Evolutionary conservation across 208 protist genomes (phyloP).

Genomic region (Leishmania martiniquensis): DNA sequence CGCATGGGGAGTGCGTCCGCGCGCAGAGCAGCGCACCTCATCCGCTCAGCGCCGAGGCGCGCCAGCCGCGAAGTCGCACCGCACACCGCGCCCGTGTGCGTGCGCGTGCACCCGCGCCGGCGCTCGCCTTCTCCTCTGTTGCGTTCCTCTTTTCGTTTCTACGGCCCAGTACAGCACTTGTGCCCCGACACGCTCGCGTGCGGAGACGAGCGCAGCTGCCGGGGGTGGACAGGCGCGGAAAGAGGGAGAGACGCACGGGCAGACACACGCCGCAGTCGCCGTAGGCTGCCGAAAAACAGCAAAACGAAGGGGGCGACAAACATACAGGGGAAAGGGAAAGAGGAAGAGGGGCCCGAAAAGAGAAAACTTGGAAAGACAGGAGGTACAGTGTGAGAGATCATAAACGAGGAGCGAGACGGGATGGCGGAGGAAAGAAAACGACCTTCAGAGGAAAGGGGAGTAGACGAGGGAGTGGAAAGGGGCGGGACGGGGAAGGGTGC

Average conservation of each 20-base stretch:
- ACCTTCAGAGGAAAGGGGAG: not conserved
- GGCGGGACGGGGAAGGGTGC: not conserved
- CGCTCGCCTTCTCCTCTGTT: not conserved
- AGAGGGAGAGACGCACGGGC: not conserved
- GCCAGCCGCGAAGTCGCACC: not conserved
- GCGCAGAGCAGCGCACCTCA: not conserved
- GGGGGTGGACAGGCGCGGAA: not conserved
- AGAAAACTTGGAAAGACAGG: not conserved
- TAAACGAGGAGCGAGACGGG: not conserved
- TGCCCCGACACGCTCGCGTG: not conserved
- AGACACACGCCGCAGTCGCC: not conserved
- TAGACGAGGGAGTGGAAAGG: too few relatives aligned
- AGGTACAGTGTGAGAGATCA: not conserved
- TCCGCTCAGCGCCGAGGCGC: not conserved
- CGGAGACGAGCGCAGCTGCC: not conserved
- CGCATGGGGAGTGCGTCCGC: not conserved
- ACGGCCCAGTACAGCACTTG: conserved; percentile 1
- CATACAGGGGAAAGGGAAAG: not conserved
- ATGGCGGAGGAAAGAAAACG: not conserved
- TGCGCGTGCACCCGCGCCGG: not conserved
- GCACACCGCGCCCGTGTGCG: not conserved
- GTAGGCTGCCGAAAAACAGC: not conserved
- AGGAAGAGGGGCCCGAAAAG: not conserved
- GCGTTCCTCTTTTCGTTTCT: not conserved
- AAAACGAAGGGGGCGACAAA: too few relatives aligned